phyloP scores from a whole-genome alignment of 169 alveolate genomes.

The Condylostoma magnum region DNA sequence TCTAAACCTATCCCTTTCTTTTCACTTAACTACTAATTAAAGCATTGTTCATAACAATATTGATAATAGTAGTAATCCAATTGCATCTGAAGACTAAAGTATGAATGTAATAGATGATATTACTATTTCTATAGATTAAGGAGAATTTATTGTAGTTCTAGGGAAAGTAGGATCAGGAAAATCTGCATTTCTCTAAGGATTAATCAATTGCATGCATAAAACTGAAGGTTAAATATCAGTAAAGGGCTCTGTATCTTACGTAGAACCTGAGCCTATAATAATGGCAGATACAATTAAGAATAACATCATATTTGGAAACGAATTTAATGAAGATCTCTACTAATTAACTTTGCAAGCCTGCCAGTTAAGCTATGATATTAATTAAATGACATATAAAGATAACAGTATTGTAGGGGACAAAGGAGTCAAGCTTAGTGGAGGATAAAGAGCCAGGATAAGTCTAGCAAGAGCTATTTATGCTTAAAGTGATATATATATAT shows the following conservation, averaged over 20 bases:
- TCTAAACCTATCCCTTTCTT: too few species aligned
- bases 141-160: conserved; percentile 59
- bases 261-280: conserved; percentile 79
- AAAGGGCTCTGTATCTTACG: conserved; percentile 61
- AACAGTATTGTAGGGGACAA: conserved; percentile 78
- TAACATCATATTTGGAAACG: conserved; percentile 72
- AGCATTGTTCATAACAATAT: too few species aligned
- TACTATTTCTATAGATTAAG: conserved; percentile 34
- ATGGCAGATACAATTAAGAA: conserved; percentile 75
- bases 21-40: too few species aligned
- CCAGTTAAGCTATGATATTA: conserved; percentile 58
- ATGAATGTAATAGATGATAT: conserved; percentile 8
- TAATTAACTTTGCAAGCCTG: conserved; percentile 58
- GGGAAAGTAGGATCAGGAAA: conserved; percentile 88
- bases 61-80: too few species aligned
- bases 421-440: conserved; percentile 90
- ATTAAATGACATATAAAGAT: conserved; percentile 62
- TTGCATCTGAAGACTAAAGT: too few species aligned
- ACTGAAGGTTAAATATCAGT: conserved; percentile 43
- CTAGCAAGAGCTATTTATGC: conserved; percentile 91
- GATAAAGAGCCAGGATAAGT: conserved; percentile 90
- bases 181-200: conserved; percentile 66
- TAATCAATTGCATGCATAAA: conserved; percentile 51
- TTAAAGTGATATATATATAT: conserved; percentile 70
- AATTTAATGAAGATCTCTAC: conserved; percentile 58